Evolutionary conservation across 345 rosid genomes (phyloP), one percentile per base, ranked within the genome.

Genomic region (Eucalyptus albens): DNA sequence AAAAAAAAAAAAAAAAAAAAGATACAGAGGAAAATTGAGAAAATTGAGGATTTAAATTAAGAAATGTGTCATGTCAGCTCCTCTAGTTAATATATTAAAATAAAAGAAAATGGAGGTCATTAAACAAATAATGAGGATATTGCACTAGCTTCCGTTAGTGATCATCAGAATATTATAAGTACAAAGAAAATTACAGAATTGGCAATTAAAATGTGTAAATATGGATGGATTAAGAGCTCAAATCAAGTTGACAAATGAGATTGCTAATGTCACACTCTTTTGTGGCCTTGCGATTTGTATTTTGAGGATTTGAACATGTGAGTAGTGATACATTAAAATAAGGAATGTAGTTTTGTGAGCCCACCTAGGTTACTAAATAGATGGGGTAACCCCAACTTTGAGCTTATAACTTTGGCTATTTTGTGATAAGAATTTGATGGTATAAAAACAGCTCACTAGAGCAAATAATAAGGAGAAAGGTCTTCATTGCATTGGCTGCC

Each of bases 331-430:
- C 5, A 19, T 53, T 7, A 53, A 53, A 53, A 19, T 53, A 19
- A 53, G 5, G 1, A 53, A 53, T 1, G 0, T 53, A 53, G 0
- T 17, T 2, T 0, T 53, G 1, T 53, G 0, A 53, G 1, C 11
- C 0, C 24, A 19, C 0, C 0, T 19, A 19, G 2, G 1, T 53
- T 53, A 53, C 5, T 3, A 53, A 4, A 0, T 4, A 8, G 11
- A 4, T 53, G 4, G 26, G 59, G 59, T 1, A 0, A 0, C 26
- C 10, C 4, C 26, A 53, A 53, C 59, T 53, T 53, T 53, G 59
- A 19, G 10, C 11, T 53, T 53, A 19, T 53, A 53, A 2, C 26
- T 53, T 8, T 19, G 5, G 26, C 11, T 53, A 19, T 53, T 19
- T 53, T 53, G 59, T 1, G 26, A 2, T 3, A 53, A 53, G 5